Evolutionary conservation across 768 basidiomycete species (phyloP), one percentile per base, ranked within the genome.

Genomic region (Albatrellus ellisii): DNA sequence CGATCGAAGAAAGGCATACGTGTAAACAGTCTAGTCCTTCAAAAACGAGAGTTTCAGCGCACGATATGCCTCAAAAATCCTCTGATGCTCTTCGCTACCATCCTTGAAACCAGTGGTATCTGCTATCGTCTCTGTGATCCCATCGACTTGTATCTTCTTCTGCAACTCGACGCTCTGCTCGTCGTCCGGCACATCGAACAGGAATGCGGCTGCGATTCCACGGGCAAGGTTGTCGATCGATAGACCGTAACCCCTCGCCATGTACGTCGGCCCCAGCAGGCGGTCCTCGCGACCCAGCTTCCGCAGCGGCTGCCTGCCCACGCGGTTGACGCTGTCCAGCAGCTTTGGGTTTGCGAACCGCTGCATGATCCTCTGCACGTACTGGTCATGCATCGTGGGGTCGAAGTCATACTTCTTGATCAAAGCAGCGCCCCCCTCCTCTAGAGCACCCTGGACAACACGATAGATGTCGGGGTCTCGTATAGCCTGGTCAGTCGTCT

Each of bases 221-320:
- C 49, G 53, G 18, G 58, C 50, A 6, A 65, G 52, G 39, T 62
- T 50, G 15, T 52, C 56, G 38, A 57, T 50, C 2, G 56, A 53
- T 1, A 66, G 46, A 7, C 47, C 56, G 31, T 54, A 56, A 41
- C 56, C 57, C 28, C 47, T 46, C 42, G 62, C 63, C 59, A 65
- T 61, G 17, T 46, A 46, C 26, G 55, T 52, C 6, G 64, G 62
- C 7, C 64, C 63, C 0, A 66, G 52, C 12, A 66, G 52, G 6
- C 64, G 53, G 40, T 66, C 64, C 4, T 53, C 53, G 24, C 44
- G 47, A 11, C 50, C 56, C 2, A 66, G 56, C 54, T 66, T 66
- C 24, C 64, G 57, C 39, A 64, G 47, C n/a, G 64, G 64, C 45
- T 64, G 54, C 12, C 63, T 55, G 1, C 60, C 62, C 7, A 66